A percentile compares a stretch with the other conserved stretches of the same genome.
Conservation (phyloP, 2,329 filamentous ascomycete species). For the Allantophomopsis lycopodina region DNA sequence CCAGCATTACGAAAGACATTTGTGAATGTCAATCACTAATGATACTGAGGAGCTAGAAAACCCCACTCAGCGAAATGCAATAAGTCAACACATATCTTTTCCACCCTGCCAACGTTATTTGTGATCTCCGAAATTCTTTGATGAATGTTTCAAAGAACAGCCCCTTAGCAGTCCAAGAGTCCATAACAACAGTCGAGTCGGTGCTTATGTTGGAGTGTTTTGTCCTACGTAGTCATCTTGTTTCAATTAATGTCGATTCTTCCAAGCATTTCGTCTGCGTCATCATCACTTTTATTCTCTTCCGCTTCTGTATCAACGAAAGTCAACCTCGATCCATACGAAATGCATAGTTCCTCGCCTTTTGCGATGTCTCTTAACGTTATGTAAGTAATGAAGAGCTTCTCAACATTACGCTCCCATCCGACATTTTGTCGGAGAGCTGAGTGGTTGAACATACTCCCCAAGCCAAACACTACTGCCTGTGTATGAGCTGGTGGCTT, state of each 20-base stretch:
- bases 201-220: too few relatives aligned
- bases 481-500: constrained; percentile 24
- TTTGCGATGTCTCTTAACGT: constrained; percentile 30
- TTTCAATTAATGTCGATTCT: constrained; percentile 16
- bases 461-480: constrained; percentile 38
- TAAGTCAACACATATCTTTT: too few relatives aligned
- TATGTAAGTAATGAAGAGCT: constrained; percentile 30
- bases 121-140: too few relatives aligned
- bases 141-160: too few relatives aligned
- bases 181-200: too few relatives aligned
- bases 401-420: constrained; percentile 33
- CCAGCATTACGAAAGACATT: too few relatives aligned
- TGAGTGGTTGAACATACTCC: constrained; percentile 45
- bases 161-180: too few relatives aligned
- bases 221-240: too few relatives aligned
- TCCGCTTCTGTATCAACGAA: constrained; percentile 20
- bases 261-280: constrained; percentile 12
- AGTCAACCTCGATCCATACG: constrained; percentile 20
- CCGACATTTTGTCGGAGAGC: constrained; percentile 35
- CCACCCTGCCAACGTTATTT: too few relatives aligned
- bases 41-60: too few relatives aligned
- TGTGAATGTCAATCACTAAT: too few relatives aligned
- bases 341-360: constrained; percentile 40
- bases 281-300: constrained; percentile 6
- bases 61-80: too few relatives aligned